Evolutionary conservation across 1,139 yeast species (phyloP).

Genomic region (Meyerozyma sp.): DNA sequence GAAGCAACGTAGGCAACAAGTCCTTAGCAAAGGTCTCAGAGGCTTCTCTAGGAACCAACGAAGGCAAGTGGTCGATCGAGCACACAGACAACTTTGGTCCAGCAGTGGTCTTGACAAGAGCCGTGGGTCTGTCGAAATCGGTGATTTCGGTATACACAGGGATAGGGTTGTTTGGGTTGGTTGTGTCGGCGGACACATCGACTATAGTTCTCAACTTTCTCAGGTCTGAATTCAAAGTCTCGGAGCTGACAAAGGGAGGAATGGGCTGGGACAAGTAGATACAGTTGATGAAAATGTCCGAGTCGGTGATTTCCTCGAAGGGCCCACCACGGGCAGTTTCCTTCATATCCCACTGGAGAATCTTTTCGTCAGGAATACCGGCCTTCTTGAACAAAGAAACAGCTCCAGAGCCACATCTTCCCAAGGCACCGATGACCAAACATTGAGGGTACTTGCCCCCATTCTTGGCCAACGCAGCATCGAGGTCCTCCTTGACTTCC

Average conservation of each 20-base stretch:
- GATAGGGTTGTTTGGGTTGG: conserved; percentile 16
- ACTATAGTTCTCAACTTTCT: conserved; percentile 14
- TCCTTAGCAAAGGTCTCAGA: conserved; percentile 13
- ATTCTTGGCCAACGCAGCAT: conserved; percentile 40
- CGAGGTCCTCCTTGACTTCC: conserved; percentile 57
- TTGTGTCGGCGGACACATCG: conserved; percentile 16
- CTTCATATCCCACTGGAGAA: conserved; percentile 15
- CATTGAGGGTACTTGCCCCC: conserved; percentile 11
- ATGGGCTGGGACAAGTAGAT: conserved; percentile 15
- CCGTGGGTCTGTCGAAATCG: conserved; percentile 13
- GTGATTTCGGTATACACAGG: conserved; percentile 15
- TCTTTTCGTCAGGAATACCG: conserved; percentile 12
- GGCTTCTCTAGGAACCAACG: conserved; percentile 16
- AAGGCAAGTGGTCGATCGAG: conserved; percentile 15
- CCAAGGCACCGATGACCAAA: conserved; percentile 15
- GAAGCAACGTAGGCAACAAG: conserved; percentile 14
- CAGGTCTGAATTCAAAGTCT: conserved; percentile 9
- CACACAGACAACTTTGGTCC: conserved; percentile 15
- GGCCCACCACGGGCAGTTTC: conserved; percentile 16
- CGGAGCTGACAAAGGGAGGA: conserved; percentile 12
- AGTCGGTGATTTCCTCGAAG: conserved; percentile 12
- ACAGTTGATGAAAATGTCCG: conserved; percentile 14
- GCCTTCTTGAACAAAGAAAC: conserved; percentile 13
- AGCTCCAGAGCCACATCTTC: conserved; percentile 15
- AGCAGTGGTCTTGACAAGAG: conserved; percentile 11